phyloP scores from a whole-genome alignment of 495 filamentous ascomycete genomes.

The Mycothermus thermophilus region DNA sequence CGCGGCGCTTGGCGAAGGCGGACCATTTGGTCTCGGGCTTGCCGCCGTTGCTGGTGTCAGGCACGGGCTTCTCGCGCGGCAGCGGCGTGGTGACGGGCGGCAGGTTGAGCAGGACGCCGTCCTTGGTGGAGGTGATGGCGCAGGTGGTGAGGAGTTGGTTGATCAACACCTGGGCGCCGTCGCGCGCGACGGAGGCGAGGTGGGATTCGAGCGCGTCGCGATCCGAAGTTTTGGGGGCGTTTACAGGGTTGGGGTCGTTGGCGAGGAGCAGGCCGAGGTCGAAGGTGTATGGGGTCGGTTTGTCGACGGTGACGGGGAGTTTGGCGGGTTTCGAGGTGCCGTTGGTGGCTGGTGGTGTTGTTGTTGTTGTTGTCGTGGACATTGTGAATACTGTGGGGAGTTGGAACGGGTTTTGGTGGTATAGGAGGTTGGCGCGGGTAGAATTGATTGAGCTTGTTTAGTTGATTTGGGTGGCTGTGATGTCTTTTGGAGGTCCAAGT shows the following conservation, averaged over 20 bases:
- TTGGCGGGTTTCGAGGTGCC: slow-evolving; percentile 19
- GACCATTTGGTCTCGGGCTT: slow-evolving; percentile 87
- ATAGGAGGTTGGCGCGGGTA: too few relatives aligned
- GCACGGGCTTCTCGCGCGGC: slow-evolving; percentile 83
- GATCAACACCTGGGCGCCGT: slow-evolving; percentile 76
- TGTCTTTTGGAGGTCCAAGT: too few relatives aligned
- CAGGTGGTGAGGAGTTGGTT: slow-evolving; percentile 68
- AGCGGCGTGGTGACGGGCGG: slow-evolving; percentile 53
- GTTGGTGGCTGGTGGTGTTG: slow-evolving; percentile 12
- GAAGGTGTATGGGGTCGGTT: slow-evolving; percentile 82
- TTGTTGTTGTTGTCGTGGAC: too few relatives aligned
- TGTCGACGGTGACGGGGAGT: slow-evolving; percentile 51
- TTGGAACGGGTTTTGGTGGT: too few relatives aligned
- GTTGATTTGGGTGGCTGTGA: too few relatives aligned
- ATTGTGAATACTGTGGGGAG: too few relatives aligned
- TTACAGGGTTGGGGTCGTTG: slow-evolving; percentile 68
- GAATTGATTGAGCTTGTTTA: too few relatives aligned
- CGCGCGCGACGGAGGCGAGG: slow-evolving; percentile 59
- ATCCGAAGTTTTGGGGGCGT: slow-evolving; percentile 25
- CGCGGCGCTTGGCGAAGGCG: slow-evolving; percentile 88
- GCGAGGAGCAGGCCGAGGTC: slow-evolving; percentile 76
- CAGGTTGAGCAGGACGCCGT: slow-evolving; percentile 62
- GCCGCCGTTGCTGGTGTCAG: too few relatives aligned
- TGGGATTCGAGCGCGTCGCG: slow-evolving; percentile 33
- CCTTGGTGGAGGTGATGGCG: slow-evolving; percentile 49